Evolutionary conservation across 2,329 filamentous ascomycete species (phyloP).

Genomic region (Talaromyces sp.): DNA sequence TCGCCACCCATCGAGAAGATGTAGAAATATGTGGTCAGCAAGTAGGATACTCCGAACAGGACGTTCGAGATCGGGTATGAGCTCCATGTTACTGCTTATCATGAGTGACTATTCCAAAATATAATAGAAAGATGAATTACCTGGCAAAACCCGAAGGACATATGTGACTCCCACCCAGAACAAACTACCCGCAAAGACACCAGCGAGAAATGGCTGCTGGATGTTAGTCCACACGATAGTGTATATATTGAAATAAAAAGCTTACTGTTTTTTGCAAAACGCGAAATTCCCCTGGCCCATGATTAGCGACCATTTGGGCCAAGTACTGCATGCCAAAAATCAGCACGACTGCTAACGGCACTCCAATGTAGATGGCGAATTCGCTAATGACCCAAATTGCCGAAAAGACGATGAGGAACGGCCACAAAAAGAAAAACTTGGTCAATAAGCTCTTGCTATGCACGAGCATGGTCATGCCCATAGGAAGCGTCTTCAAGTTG

Average conservation of each 20-base stretch:
- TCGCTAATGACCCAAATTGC: slow-evolving; percentile 68
- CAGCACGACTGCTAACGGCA: slow-evolving; percentile 64
- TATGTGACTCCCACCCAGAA: slow-evolving; percentile 77
- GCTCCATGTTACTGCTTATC: slow-evolving; percentile 55
- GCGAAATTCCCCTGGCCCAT: slow-evolving; percentile 82
- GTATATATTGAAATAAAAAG: neutral
- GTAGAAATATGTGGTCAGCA: slow-evolving; percentile 79
- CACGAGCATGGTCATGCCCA: slow-evolving; percentile 68
- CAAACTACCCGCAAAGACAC: slow-evolving; percentile 82
- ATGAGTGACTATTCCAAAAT: slow-evolving; percentile 22
- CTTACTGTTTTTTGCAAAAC: slow-evolving; percentile 81
- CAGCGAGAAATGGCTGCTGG: slow-evolving; percentile 76
- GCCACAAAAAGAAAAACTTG: slow-evolving; percentile 86
- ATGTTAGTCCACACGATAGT: slow-evolving; percentile 15
- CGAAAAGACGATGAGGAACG: slow-evolving; percentile 68
- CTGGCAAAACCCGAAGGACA: slow-evolving; percentile 66
- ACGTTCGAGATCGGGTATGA: slow-evolving; percentile 70
- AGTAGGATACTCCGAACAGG: slow-evolving; percentile 60
- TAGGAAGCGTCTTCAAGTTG: slow-evolving; percentile 61
- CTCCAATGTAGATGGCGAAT: slow-evolving; percentile 66
- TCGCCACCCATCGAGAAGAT: slow-evolving; percentile 78
- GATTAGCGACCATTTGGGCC: slow-evolving; percentile 71
- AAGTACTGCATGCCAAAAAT: slow-evolving; percentile 67
- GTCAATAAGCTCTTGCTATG: slow-evolving; percentile 73
- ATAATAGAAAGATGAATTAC: slow-evolving; percentile 40